phyloP scores from a whole-genome alignment of 371 early-diverging fungal species.

The Mortierella sp. region DNA sequence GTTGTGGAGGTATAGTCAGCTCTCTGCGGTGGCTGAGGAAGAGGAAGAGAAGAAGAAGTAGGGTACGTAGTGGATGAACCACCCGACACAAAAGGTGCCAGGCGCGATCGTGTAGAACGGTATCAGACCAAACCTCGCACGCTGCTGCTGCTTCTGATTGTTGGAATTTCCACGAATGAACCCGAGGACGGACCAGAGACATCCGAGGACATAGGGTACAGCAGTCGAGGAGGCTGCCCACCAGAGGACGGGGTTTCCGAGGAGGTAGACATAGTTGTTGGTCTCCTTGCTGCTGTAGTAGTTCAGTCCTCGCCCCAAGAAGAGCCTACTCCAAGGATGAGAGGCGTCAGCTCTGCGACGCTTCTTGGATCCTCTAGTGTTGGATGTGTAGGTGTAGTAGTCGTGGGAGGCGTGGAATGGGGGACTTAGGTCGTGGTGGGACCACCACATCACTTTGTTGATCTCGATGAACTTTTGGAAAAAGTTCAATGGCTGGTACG shows the following conservation, averaged over 20 bases:
- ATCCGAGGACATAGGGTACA: slow-evolving; percentile 67
- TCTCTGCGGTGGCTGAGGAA: slow-evolving; percentile 58
- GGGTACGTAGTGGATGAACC: slow-evolving; percentile 93
- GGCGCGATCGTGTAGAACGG: slow-evolving; percentile 68
- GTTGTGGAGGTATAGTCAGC: slow-evolving; percentile 96
- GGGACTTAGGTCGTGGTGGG: slow-evolving; percentile 84
- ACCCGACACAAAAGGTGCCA: slow-evolving; percentile 87
- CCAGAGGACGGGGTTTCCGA: slow-evolving; percentile 97
- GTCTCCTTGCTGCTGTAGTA: slow-evolving; percentile 88
- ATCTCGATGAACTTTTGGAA: slow-evolving; percentile 90
- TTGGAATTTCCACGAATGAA: slow-evolving; percentile 76
- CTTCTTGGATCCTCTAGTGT: slow-evolving; percentile 52
- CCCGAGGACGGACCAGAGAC: slow-evolving; percentile 61
- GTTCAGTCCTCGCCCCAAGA: slow-evolving; percentile 85
- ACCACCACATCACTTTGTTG: slow-evolving; percentile 89
- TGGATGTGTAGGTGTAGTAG: background rate
- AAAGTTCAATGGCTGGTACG: slow-evolving; percentile 68
- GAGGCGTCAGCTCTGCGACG: slow-evolving; percentile 57
- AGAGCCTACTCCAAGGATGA: slow-evolving; percentile 84
- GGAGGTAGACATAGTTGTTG: slow-evolving; percentile 90
- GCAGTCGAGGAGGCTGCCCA: slow-evolving; percentile 81
- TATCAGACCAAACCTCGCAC: slow-evolving; percentile 37
- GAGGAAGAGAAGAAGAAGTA: slow-evolving; percentile 82
- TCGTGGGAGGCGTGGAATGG: slow-evolving; percentile 60
- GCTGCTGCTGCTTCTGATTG: background rate